Base-by-base conservation (phyloP, 495 filamentous ascomycete genomes). In the Trichoderma virens region DNA sequence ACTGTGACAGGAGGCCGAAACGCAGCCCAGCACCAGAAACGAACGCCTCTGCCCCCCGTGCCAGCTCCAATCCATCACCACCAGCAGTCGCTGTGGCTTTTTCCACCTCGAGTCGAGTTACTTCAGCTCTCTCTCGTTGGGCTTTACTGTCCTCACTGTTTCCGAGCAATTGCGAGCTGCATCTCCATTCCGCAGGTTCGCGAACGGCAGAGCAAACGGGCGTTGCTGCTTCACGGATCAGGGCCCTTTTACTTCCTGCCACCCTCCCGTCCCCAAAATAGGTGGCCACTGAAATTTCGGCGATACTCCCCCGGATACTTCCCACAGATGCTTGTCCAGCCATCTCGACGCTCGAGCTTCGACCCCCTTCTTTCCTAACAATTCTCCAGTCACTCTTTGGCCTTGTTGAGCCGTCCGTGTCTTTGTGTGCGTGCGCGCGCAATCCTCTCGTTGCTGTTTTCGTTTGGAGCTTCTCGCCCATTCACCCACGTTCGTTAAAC, bases 241-340 rank as follows among this genome's bases (percentile, higher is more conserved):
- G 56, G 5, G 27, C 13, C 20, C 56, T 34, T 6, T 18, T 28
- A n/a, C 23, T 27, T 60, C 56, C 56, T 60, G 56, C 56, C 35
- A 45, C 61, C 41, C 35, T 32, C 43, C 41, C 62, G 14, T 65
- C 70, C 66, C 67, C 54, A 73, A 67, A 68, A 67, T 25, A 69
- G 63, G 63, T 68, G 68, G 39, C 39, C 61, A 30, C 61, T 41
- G 61, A 62, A 62, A 62, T 62, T 62, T 62, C 61, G 61, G 61
- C 35, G 39, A 30, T 16, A 27, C 39, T 28, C 61, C 61, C 64
- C 66, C 59, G 64, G 62, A 65, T 64, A 69, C 71, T 70, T 69
- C 70, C 66, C 62, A 65, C 63, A 69, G 56, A 76, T 76, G 74
- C 71, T 70, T 66, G 67, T 68, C 75, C 73, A 75, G 71, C 74